phyloP scores from a whole-genome alignment of 768 basidiomycete genomes.

The Glaciozyma antarctica region DNA sequence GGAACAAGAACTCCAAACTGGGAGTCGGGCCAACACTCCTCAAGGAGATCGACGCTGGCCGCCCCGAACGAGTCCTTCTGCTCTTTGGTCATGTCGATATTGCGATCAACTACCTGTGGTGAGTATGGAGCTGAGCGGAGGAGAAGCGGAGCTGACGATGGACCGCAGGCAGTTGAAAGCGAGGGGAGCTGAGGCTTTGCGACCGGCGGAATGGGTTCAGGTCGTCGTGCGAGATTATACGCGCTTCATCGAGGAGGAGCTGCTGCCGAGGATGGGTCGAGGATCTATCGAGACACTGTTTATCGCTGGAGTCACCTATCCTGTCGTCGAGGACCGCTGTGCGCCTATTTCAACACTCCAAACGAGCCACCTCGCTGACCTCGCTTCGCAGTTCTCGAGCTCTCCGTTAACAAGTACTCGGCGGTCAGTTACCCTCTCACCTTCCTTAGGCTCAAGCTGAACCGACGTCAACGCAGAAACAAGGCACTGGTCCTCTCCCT shows the following conservation, averaged over 20 bases:
- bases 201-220: neutral
- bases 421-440: no score
- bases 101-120: constrained; percentile 23
- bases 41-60: neutral
- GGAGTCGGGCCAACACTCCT: constrained; percentile 1
- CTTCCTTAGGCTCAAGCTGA: no score
- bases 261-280: neutral
- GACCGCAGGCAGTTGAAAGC: neutral
- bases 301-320: neutral
- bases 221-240: neutral
- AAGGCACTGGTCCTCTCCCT: neutral
- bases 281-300: neutral
- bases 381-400: constrained; percentile 19
- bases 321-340: neutral
- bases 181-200: neutral
- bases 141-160: neutral
- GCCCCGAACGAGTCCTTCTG: neutral
- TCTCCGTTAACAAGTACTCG: constrained; percentile 8
- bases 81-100: constrained; percentile 18
- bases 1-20: constrained; percentile 9
- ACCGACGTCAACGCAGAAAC: neutral
- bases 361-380: neutral
- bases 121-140: neutral
- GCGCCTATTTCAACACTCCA: neutral
- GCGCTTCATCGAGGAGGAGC: neutral